Percentiles rank a stretch among this genome's conserved stretches.
phyloP scores from a whole-genome alignment of 2,329 filamentous ascomycete genomes.

The Xylariaceae sp. region DNA sequence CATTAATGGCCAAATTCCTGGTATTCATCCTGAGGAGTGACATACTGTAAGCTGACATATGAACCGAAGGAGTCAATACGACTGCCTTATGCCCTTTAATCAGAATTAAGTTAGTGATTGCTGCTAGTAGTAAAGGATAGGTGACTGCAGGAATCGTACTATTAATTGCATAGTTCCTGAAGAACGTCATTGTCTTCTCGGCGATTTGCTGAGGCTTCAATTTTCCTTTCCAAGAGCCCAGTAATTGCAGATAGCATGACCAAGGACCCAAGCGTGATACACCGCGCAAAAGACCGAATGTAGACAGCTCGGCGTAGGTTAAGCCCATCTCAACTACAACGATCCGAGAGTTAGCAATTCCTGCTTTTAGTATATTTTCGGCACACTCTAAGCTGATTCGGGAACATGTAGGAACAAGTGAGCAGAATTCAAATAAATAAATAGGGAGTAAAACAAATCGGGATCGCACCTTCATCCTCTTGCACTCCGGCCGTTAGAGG shows the following conservation, averaged over 20 bases:
- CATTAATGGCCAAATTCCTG: too few relatives aligned
- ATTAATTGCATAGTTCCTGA: slow-evolving; percentile 21
- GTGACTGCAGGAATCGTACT: too few relatives aligned
- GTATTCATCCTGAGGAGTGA: too few relatives aligned
- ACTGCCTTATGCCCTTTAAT: slow-evolving; percentile 22
- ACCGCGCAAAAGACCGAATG: slow-evolving; percentile 12
- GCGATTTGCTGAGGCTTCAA: slow-evolving; percentile 19
- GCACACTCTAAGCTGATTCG: too few relatives aligned
- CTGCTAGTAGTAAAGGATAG: too few relatives aligned
- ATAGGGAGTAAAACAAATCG: too few relatives aligned
- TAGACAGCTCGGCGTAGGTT: slow-evolving; percentile 20
- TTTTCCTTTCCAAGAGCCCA: slow-evolving; percentile 20
- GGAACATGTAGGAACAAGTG: too few relatives aligned
- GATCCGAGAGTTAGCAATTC: too few relatives aligned
- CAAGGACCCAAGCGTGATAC: slow-evolving; percentile 18
- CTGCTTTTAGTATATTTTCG: too few relatives aligned
- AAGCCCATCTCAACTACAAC: slow-evolving; percentile 17
- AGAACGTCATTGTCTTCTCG: slow-evolving; percentile 24
- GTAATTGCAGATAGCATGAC: slow-evolving; percentile 22
- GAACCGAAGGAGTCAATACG: slow-evolving; percentile 16
- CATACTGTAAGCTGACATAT: slow-evolving; percentile 22
- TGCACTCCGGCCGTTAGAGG: slow-evolving; percentile 22
- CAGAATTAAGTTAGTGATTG: too few relatives aligned
- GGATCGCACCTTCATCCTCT: slow-evolving; percentile 25
- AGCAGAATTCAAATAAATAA: too few relatives aligned